Percentiles rank a stretch among this genome's conserved stretches.
phyloP scores from a whole-genome alignment of 208 protist genomes.

The Crithidia bombi region DNA sequence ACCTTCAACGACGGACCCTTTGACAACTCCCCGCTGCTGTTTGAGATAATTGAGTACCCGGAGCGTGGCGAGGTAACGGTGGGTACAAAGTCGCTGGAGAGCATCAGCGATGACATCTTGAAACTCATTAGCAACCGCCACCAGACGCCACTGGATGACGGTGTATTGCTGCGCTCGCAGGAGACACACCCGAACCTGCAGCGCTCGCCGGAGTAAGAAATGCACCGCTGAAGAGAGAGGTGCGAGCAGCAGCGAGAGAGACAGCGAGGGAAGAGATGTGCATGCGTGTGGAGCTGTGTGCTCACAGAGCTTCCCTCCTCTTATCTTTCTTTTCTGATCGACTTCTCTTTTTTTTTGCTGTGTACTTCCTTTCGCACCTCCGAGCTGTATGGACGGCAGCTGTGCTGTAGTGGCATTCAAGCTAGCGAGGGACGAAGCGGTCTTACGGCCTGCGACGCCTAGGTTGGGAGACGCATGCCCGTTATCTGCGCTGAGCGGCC shows the following conservation, averaged over 20 bases:
- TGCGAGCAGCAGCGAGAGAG: neutral
- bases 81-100: conserved; percentile 48
- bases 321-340: neutral
- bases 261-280: conserved; percentile 1
- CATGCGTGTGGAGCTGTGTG: neutral
- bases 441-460: too few species aligned
- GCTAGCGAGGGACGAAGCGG: too few species aligned
- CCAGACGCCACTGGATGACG: conserved; percentile 86
- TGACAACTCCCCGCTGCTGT: conserved; percentile 88
- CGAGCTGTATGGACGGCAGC: too few species aligned
- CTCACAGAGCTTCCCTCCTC: neutral
- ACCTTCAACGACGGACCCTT: conserved; percentile 84
- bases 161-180: conserved; percentile 56
- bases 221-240: neutral
- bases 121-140: conserved; percentile 84
- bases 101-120: conserved; percentile 66
- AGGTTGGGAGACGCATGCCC: neutral
- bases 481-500: neutral
- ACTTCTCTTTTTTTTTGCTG: neutral
- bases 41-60: conserved; percentile 88
- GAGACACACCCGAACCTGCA: conserved; percentile 89
- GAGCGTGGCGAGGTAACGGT: conserved; percentile 90
- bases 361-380: conserved; percentile 18
- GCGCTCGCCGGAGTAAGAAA: conserved; percentile 73
- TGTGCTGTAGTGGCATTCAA: too few species aligned